Evolutionary conservation across 805 yeast species (phyloP), one percentile per base, ranked within the genome.

Genomic region (Kodamaea hsintzibuensis): DNA sequence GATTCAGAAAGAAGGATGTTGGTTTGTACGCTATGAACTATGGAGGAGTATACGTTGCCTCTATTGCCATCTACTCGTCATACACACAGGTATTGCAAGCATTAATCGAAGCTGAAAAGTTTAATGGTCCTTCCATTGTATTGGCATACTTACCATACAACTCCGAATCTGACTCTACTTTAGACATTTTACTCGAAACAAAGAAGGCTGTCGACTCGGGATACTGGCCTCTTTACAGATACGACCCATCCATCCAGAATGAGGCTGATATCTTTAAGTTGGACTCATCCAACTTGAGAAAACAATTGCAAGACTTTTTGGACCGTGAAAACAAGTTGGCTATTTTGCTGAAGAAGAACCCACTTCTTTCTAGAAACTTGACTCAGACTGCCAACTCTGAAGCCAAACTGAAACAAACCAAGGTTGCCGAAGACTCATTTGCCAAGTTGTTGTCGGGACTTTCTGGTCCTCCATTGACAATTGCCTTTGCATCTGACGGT

Each of bases 11-110:
- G 77, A 91, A 93, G 72, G 97, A 93, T 67, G 84, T 92, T 59
- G 98, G 98, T 52, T 77, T 93, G 46, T 93, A 91, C 68, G 97
- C 97, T 46, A 89, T 93, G 97, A 89, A 90, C 71, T 90, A 86
- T 62, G 95, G 96, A 54, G 82, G 85, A 58, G 86, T 88, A 45
- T 93, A 91, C 66, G 97, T 92, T 62, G 97, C 98, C 7, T 90
- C 97, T 16, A 91, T 91, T 52, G 98, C 98, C 19, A 86, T 92
- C 42, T 93, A 93, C 71, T 82, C 96, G 1, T 91, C 97, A 1
- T 93, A 92, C 75, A 89, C 98, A 5, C 98, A 93, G 73, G 86
- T 92, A 5, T 77, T 93, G 60, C 90, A 93, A 61, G 91, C 98
- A 0, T 74, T 93, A 47, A 77, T 88, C 52, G 98, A 93, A 72